Conservation (phyloP, 1,139 yeast species). For the Yamadazyma kanchanaburiensis region DNA sequence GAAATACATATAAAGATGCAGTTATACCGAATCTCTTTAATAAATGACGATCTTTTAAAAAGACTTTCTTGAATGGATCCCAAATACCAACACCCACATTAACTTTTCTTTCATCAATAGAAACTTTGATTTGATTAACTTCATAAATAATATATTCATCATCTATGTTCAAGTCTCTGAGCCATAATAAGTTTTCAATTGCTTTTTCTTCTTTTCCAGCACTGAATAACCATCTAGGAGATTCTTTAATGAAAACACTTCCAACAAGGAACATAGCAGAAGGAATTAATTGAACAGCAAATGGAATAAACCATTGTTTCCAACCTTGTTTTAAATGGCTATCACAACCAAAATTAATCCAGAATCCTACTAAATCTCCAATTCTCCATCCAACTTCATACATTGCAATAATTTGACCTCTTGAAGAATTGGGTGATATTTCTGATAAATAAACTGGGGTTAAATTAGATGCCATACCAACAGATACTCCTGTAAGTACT, state of each 20-base stretch:
- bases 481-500: conserved; percentile 38
- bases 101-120: conserved; percentile 24
- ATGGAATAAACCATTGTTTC: conserved; percentile 42
- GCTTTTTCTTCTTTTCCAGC: conserved; percentile 11
- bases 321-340: conserved; percentile 23
- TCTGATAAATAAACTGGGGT: conserved; percentile 42
- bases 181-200: conserved; percentile 34
- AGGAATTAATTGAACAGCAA: conserved; percentile 43
- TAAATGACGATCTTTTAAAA: conserved; percentile 6
- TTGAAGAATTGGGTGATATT: conserved; percentile 37
- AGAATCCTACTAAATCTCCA: conserved; percentile 42
- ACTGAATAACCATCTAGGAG: conserved; percentile 14
- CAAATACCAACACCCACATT: conserved; percentile 35
- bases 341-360: conserved; percentile 42
- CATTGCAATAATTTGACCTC: conserved; percentile 37
- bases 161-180: conserved; percentile 33
- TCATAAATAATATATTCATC: conserved; percentile 38
- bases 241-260: conserved; percentile 20
- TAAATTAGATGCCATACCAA: conserved; percentile 39
- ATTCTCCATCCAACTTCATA: conserved; percentile 45
- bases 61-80: conserved; percentile 27
- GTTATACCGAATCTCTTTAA: conserved; percentile 22
- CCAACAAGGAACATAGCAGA: conserved; percentile 37
- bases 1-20: conserved; percentile 5
- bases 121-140: conserved; percentile 26